Percentiles rank a stretch among this genome's conserved stretches.
phyloP scores from a whole-genome alignment of 441 rosid species.

The Mallotus japonicus region DNA sequence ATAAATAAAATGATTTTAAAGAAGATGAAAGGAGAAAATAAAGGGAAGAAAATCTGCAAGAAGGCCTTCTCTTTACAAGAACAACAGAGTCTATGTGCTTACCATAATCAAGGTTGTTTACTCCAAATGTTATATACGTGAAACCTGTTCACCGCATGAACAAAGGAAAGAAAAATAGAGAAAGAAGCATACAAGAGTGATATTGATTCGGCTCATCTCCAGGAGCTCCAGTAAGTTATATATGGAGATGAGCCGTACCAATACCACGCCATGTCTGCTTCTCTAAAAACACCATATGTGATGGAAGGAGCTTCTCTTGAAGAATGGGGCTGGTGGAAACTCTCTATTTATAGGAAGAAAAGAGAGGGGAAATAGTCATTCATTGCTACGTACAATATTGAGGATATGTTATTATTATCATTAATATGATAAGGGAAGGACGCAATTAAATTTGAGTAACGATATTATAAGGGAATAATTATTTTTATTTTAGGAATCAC shows the following conservation, averaged over 20 bases:
- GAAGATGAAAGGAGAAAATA: background rate
- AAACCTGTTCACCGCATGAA: too few species aligned
- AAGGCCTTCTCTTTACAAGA: background rate
- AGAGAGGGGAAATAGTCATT: background rate
- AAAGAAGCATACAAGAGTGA: constrained; percentile 51
- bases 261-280: constrained; percentile 53
- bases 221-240: background rate
- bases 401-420: too few species aligned
- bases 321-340: background rate
- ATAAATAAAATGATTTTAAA: too few species aligned
- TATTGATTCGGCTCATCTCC: constrained; percentile 59
- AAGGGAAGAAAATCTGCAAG: too few species aligned
- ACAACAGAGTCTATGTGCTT: background rate
- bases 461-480: too few species aligned
- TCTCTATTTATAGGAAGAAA: background rate
- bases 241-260: constrained; percentile 41
- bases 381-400: background rate
- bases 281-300: constrained; percentile 12
- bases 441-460: too few species aligned
- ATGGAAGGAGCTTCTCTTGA: background rate
- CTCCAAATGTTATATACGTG: background rate
- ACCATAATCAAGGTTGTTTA: background rate
- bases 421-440: too few species aligned
- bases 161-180: background rate
- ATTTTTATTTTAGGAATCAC: too few species aligned